Conservation (phyloP, 768 basidiomycete species). For the Filobasidium floriforme region DNA sequence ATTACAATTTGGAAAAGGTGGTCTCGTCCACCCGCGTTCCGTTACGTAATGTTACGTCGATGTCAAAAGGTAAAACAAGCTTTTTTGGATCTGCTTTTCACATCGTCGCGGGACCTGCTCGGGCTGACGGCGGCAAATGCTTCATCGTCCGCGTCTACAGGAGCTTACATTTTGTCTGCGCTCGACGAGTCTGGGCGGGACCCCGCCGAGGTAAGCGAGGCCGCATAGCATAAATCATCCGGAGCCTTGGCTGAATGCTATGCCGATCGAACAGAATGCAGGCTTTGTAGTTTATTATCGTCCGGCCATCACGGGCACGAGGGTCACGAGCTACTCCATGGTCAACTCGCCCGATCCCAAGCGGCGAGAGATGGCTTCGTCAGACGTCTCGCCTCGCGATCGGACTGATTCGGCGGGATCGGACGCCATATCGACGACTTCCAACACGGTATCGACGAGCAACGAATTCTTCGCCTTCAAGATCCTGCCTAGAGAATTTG, state of each 20-base stretch:
- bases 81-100: slow-evolving; percentile 45
- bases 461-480: slow-evolving; percentile 47
- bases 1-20: slow-evolving; percentile 87
- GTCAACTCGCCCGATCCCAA: slow-evolving; percentile 52
- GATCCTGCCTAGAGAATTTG: slow-evolving; percentile 42
- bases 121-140: background rate
- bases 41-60: slow-evolving; percentile 64
- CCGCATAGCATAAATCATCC: no score
- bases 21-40: slow-evolving; percentile 83
- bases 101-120: background rate
- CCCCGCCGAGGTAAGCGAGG: slow-evolving; percentile 52
- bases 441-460: slow-evolving; percentile 26
- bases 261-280: slow-evolving; percentile 52
- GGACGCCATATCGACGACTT: background rate
- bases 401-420: background rate
- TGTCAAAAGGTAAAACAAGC: slow-evolving; percentile 56
- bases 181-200: slow-evolving; percentile 87
- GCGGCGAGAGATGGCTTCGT: background rate
- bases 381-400: background rate
- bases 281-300: slow-evolving; percentile 80
- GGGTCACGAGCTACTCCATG: slow-evolving; percentile 76
- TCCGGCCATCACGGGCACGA: slow-evolving; percentile 62
- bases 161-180: slow-evolving; percentile 90
- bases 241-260: background rate
- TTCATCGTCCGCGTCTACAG: slow-evolving; percentile 46